These are phyloP conservation scores for Apiospora hydei DNA, from an alignment of 2,329 filamentous ascomycete genomes.

Conservation along the genomic window DNA sequence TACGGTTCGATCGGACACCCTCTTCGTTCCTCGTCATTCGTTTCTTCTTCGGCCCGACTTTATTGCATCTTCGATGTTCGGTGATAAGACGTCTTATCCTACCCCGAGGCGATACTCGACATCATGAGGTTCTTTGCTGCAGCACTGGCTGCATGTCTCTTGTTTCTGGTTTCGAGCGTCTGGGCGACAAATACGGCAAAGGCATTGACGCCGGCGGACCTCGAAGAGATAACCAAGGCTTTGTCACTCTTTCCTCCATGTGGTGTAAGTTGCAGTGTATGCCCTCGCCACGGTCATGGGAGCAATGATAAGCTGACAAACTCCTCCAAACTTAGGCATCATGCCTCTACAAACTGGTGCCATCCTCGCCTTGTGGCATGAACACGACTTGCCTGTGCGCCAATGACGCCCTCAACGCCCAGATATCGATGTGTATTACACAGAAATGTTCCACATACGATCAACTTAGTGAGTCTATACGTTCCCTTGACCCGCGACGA, in stretches of 20 bases:
- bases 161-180: not conserved
- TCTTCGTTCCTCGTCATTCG: not conserved
- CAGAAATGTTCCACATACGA: conserved; percentile 22
- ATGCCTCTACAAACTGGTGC: not conserved
- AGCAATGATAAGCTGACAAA: not conserved
- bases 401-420: conserved; percentile 6
- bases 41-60: not conserved
- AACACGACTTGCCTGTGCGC: conserved; percentile 19
- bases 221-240: not conserved
- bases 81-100: not conserved
- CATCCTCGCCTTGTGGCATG: not conserved
- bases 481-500: not conserved
- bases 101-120: not conserved
- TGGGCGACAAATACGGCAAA: not conserved
- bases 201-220: not conserved
- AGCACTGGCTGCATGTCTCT: not conserved
- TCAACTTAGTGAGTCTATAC: conserved; percentile 23
- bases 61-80: not conserved
- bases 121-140: conserved; percentile 1
- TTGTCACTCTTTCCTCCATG: conserved; percentile 8
- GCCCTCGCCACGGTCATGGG: not conserved
- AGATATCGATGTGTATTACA: not conserved
- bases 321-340: not conserved
- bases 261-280: not conserved
- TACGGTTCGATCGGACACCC: not conserved